These are phyloP conservation scores for Lepraria neglecta DNA, from an alignment of 495 filamentous ascomycete species.

Conservation along the genomic window DNA sequence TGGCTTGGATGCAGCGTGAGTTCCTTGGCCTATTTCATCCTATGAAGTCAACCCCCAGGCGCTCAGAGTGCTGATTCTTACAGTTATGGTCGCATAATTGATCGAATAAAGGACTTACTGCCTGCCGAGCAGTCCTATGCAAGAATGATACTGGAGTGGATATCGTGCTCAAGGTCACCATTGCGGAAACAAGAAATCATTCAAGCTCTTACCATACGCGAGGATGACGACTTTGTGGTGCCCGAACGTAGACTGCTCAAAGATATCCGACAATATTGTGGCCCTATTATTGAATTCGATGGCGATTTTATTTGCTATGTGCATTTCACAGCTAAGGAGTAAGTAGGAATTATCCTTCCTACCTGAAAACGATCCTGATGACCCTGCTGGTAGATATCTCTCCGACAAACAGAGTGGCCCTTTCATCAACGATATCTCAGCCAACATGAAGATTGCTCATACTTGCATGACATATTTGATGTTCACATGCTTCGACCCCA, in stretches of 20 bases:
- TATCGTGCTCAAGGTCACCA: conserved; percentile 3
- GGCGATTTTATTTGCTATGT: conserved; percentile 2
- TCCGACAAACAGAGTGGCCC: conserved; percentile 3
- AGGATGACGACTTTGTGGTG: conserved; percentile 4
- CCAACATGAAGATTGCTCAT: conserved; percentile 1
- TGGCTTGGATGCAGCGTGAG: conserved; percentile 8
- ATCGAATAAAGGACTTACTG: not conserved
- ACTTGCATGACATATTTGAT: conserved; percentile 13
- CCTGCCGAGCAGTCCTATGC: not conserved
- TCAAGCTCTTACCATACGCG: conserved; percentile 4
- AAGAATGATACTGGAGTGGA: conserved; percentile 6
- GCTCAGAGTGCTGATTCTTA: not conserved
- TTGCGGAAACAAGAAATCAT: conserved; percentile 5
- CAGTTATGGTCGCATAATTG: conserved; percentile 15
- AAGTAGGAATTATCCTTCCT: not conserved
- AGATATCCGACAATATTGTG: not conserved
- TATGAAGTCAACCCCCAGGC: not conserved
- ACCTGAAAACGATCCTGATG: not conserved
- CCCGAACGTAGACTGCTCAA: not conserved
- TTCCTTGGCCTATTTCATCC: not conserved
- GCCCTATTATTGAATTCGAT: conserved; percentile 14
- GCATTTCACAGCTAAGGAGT: conserved; percentile 15
- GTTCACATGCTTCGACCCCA: conserved; percentile 13
- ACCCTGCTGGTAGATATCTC: not conserved
- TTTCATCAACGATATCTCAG: conserved; percentile 5